A percentile compares a stretch with the other conserved stretches of the same genome.
These are phyloP conservation scores for Camellia lanceoleosa DNA, from an alignment of 148 eudicot genomes.

Conservation along the genomic window DNA sequence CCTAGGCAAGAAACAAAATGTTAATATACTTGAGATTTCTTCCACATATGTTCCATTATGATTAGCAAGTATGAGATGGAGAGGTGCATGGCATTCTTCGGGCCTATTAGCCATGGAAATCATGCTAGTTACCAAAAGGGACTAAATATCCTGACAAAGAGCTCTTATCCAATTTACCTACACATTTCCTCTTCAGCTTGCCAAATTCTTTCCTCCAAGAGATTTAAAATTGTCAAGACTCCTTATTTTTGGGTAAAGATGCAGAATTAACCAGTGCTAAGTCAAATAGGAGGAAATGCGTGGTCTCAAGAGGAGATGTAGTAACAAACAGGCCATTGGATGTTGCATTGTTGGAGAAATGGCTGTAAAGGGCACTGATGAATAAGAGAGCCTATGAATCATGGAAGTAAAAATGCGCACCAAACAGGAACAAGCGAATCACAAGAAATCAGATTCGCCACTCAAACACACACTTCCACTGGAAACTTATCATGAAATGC, in stretches of 20 bases:
- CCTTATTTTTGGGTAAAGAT: background rate
- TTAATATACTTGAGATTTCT: background rate
- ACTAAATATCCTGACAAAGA: background rate
- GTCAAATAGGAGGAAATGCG: background rate
- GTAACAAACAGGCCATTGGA: background rate
- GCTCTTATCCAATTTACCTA: slow-evolving; percentile 5
- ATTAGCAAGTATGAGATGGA: background rate
- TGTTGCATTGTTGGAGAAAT: background rate
- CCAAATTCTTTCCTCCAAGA: background rate
- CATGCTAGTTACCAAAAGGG: background rate
- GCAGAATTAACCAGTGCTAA: background rate
- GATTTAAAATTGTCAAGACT: background rate
- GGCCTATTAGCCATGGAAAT: background rate
- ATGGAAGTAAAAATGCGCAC: no score
- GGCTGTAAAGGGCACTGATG: background rate
- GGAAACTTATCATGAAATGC: no score
- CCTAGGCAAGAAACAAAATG: slow-evolving; percentile 29
- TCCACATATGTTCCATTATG: background rate
- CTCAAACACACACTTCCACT: no score
- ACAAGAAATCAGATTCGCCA: no score
- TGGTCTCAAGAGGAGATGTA: background rate
- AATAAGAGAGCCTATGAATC: background rate
- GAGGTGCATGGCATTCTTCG: background rate
- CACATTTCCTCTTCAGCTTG: background rate
- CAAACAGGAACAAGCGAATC: no score